A percentile compares a stretch with the other conserved stretches of the same genome.
Conservation (phyloP, 345 rosid genomes). For the Microthlaspi erraticum region DNA sequence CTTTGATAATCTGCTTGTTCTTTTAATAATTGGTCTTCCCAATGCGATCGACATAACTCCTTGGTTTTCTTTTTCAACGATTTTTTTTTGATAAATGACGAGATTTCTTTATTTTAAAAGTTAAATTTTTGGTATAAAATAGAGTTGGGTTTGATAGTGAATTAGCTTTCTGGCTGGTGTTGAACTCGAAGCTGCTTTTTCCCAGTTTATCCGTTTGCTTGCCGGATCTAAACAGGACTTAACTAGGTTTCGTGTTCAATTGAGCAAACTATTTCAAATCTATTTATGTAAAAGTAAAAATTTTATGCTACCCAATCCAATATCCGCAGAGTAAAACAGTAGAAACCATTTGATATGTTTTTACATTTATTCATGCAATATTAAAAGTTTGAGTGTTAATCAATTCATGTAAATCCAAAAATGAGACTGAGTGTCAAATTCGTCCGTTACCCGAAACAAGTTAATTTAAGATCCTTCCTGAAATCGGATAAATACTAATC, state of each 20-base stretch:
- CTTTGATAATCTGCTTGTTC: conserved; percentile 36
- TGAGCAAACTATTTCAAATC: conserved; percentile 51
- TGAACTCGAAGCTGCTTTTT: conserved; percentile 63
- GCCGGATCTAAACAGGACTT: conserved; percentile 54
- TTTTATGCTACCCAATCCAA: conserved; percentile 26
- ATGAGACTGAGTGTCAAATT: background rate
- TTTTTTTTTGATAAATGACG: background rate
- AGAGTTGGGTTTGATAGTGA: conserved; percentile 43
- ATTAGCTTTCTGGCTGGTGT: conserved; percentile 60
- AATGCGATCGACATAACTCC: conserved; percentile 35
- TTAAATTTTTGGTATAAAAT: conserved; percentile 7
- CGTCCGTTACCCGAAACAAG: background rate
- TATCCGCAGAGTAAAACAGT: conserved; percentile 25
- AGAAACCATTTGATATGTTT: conserved; percentile 15
- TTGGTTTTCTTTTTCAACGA: background rate
- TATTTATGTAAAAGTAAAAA: background rate
- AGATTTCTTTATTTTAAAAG: background rate
- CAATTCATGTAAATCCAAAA: background rate
- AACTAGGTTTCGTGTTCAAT: conserved; percentile 55
- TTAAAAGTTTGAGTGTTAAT: background rate
- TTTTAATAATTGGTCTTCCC: conserved; percentile 35
- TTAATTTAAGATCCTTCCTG: background rate
- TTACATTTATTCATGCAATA: background rate
- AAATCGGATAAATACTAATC: background rate
- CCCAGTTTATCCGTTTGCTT: conserved; percentile 56